Conservation (phyloP, 441 rosid species). For the Adansonia madagascariensis region DNA sequence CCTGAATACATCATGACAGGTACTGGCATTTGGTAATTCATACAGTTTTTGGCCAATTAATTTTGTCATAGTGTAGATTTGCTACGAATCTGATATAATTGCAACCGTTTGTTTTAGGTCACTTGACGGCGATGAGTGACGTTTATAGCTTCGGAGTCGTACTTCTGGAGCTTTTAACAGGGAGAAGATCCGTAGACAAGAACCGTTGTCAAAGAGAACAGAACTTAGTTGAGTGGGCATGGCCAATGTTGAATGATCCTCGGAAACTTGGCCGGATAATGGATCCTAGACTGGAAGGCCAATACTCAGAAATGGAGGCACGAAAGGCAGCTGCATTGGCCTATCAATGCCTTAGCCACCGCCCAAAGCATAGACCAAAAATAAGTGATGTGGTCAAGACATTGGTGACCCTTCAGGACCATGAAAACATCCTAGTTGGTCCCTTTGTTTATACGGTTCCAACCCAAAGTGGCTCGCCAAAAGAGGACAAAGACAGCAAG, state of each 20-base stretch:
- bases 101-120: slow-evolving; percentile 51
- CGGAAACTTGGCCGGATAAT: slow-evolving; percentile 56
- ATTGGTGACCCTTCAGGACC: slow-evolving; percentile 54
- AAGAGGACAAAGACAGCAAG: slow-evolving; percentile 34
- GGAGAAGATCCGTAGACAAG: slow-evolving; percentile 61
- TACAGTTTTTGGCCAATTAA: not conserved
- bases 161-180: slow-evolving; percentile 56
- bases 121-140: slow-evolving; percentile 64
- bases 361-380: slow-evolving; percentile 62
- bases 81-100: too few relatives aligned
- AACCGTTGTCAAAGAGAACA: slow-evolving; percentile 59
- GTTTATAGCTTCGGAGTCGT: slow-evolving; percentile 71
- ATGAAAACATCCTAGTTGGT: slow-evolving; percentile 46
- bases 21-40: too few relatives aligned
- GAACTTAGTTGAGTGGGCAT: slow-evolving; percentile 63
- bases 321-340: slow-evolving; percentile 68
- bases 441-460: slow-evolving; percentile 64
- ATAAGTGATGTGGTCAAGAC: slow-evolving; percentile 52
- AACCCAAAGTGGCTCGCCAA: slow-evolving; percentile 25
- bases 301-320: slow-evolving; percentile 65
- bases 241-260: slow-evolving; percentile 59
- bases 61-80: too few relatives aligned
- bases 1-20: slow-evolving; percentile 79
- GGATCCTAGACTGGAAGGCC: slow-evolving; percentile 75
- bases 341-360: slow-evolving; percentile 64